phyloP scores from a whole-genome alignment of 2,329 filamentous ascomycete genomes.

The Fusarium udum region DNA sequence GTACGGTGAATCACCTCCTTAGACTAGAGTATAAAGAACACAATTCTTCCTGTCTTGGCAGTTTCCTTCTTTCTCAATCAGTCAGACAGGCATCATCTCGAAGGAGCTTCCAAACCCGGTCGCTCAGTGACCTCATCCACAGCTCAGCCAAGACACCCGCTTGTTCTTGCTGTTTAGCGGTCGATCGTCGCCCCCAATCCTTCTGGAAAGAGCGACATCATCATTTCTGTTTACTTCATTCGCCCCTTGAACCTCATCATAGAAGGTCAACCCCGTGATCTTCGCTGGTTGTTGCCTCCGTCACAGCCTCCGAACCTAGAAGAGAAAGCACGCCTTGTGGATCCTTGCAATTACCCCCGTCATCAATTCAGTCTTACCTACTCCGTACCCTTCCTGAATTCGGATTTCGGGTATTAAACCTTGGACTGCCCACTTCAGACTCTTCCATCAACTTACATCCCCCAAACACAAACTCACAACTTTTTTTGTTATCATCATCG shows the following conservation, averaged over 20 bases:
- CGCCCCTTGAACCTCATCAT: slow-evolving; percentile 3
- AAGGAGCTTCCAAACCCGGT: slow-evolving; percentile 9
- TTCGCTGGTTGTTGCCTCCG: background rate
- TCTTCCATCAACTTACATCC: background rate
- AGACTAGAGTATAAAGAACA: background rate
- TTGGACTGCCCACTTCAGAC: slow-evolving; percentile 22
- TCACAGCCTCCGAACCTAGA: background rate
- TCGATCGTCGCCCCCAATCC: slow-evolving; percentile 10
- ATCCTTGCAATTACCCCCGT: slow-evolving; percentile 17
- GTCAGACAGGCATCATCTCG: background rate
- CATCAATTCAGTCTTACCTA: slow-evolving; percentile 10
- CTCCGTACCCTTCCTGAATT: background rate
- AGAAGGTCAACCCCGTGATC: slow-evolving; percentile 4
- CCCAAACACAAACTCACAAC: slow-evolving; percentile 1
- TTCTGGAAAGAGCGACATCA: slow-evolving; percentile 23
- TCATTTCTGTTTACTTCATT: slow-evolving; percentile 3
- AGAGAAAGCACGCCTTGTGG: slow-evolving; percentile 11
- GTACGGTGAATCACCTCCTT: background rate
- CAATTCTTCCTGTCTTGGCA: background rate
- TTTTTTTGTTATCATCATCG: background rate
- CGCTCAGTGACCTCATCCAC: slow-evolving; percentile 21
- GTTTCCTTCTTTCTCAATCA: background rate
- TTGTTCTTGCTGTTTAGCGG: slow-evolving; percentile 16
- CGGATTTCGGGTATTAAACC: slow-evolving; percentile 26
- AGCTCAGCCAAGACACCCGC: slow-evolving; percentile 5